phyloP scores from a whole-genome alignment of 768 basidiomycete genomes.

The Hericium coralloides region DNA sequence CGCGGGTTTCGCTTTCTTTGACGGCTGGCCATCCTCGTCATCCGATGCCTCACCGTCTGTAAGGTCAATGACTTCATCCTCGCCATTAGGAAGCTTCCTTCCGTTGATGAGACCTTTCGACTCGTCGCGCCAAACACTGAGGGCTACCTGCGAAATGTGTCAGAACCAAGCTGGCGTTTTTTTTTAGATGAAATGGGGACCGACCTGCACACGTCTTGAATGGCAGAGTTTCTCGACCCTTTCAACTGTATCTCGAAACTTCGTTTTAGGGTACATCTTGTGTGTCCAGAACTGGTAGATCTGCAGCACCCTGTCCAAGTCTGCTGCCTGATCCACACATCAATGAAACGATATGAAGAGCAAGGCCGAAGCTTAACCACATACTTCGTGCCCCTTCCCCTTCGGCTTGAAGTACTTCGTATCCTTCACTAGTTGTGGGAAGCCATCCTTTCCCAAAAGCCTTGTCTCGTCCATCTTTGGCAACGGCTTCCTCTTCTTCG shows the following conservation, averaged over 20 bases:
- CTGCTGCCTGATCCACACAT: slow-evolving; percentile 46
- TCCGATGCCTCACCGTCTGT: slow-evolving; percentile 33
- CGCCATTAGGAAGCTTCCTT: slow-evolving; percentile 19
- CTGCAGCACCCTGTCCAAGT: slow-evolving; percentile 72
- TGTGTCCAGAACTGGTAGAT: slow-evolving; percentile 96
- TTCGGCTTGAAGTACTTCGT: slow-evolving; percentile 71
- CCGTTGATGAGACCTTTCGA: slow-evolving; percentile 36
- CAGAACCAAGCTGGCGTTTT: not conserved
- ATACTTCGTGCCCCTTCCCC: slow-evolving; percentile 91
- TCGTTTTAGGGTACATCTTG: slow-evolving; percentile 80
- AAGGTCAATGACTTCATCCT: slow-evolving; percentile 38
- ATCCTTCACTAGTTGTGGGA: slow-evolving; percentile 70
- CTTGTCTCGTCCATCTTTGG: slow-evolving; percentile 68
- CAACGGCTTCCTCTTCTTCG: slow-evolving; percentile 38
- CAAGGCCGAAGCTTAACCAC: slow-evolving; percentile 4
- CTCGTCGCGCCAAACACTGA: slow-evolving; percentile 76
- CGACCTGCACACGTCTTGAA: slow-evolving; percentile 77
- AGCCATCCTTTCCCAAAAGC: slow-evolving; percentile 64
- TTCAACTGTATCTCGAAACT: slow-evolving; percentile 79
- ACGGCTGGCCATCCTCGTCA: slow-evolving; percentile 6
- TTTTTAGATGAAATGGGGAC: slow-evolving; percentile 15
- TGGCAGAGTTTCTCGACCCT: slow-evolving; percentile 86
- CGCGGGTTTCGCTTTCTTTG: not conserved
- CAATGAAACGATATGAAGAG: not conserved
- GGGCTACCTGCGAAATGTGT: slow-evolving; percentile 37